A percentile compares a stretch with the other conserved stretches of the same genome.
These are phyloP conservation scores for Fennellomyces sp. DNA, from an alignment of 371 early-diverging fungal genomes.

Conservation along the genomic window DNA sequence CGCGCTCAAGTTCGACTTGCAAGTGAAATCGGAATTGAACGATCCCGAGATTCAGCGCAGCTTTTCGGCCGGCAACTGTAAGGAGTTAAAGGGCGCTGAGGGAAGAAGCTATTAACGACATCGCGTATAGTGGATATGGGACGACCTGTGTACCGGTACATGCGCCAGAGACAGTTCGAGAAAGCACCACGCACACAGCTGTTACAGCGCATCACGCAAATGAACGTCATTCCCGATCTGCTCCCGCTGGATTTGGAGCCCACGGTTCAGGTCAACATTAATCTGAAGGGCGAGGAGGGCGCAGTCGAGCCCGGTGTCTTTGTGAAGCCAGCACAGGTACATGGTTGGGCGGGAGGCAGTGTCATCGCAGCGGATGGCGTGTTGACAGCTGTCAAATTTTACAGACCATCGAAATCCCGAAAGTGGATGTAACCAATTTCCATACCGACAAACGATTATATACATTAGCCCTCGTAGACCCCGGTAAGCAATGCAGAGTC, in stretches of 20 bases:
- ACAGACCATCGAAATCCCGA: slow-evolving; percentile 61
- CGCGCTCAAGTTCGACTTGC: slow-evolving; percentile 62
- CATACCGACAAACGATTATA: slow-evolving; percentile 71
- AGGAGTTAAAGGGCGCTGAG: too few species aligned
- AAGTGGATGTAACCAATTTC: slow-evolving; percentile 63
- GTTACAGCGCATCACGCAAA: slow-evolving; percentile 77
- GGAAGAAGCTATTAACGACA: not conserved
- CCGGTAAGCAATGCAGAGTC: too few species aligned
- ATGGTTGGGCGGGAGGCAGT: not conserved
- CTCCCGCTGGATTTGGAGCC: slow-evolving; percentile 58
- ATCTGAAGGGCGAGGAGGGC: slow-evolving; percentile 27
- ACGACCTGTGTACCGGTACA: slow-evolving; percentile 73
- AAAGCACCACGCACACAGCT: slow-evolving; percentile 64
- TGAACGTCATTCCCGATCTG: slow-evolving; percentile 82
- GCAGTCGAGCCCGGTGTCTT: slow-evolving; percentile 65
- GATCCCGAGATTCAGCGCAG: slow-evolving; percentile 73
- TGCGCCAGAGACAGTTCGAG: slow-evolving; percentile 68
- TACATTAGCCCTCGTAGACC: slow-evolving; percentile 77
- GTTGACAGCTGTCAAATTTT: not conserved
- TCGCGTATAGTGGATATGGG: slow-evolving; percentile 61
- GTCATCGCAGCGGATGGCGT: not conserved
- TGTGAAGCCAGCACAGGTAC: slow-evolving; percentile 55
- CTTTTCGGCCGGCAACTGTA: slow-evolving; percentile 59
- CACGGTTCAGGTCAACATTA: slow-evolving; percentile 51
- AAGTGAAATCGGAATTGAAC: slow-evolving; percentile 74